Evolutionary conservation across 257 asterid genomes (phyloP), one percentile per base, ranked within the genome.

Genomic region (Salvia miltiorrhiza): DNA sequence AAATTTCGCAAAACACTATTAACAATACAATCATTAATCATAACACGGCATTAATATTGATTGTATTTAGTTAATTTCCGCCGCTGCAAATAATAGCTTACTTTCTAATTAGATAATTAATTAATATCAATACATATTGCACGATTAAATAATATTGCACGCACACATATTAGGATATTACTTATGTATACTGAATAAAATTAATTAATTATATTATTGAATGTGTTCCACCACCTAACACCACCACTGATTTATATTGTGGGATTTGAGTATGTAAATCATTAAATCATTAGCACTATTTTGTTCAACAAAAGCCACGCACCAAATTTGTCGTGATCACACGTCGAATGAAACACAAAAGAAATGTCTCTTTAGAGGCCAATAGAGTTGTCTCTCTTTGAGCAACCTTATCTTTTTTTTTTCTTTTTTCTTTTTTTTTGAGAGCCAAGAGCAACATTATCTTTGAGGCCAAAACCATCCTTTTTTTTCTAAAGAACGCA

Each of bases 211-310:
- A 35, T 5, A 5, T 6, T 35, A 35, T 35, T 32, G 37, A 5
- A 1, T 1, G 5, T 0, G 37, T 63, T 35, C 16, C 21, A 45
- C 72, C 76, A 76, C 80, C 63, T 35, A 56, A 57, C 58, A 35
- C 73, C 63, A 23, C 69, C 76, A 76, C 73, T 55, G 9, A 35
- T 7, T n/a, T n/a, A 10, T 59, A 10, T 52, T 40, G 71, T 54
- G 71, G 67, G 64, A 59, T 26, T 64, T 43, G 56, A 50, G 56
- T 69, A 16, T 37, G 57, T 65, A 69, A 64, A 76, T 64, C 76
- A 74, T 63, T 55, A 69, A 64, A 76, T 64, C 76, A 74, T 63
- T 55, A 37, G 30, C 61, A 58, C 63, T 58, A 3, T 17, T 12
- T 65, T 17, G 21, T 30, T 6, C 35, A 61, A 49, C 41, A 66